Base-by-base conservation (phyloP, 768 basidiomycete species). In the Hydnomerulius pinastri region DNA sequence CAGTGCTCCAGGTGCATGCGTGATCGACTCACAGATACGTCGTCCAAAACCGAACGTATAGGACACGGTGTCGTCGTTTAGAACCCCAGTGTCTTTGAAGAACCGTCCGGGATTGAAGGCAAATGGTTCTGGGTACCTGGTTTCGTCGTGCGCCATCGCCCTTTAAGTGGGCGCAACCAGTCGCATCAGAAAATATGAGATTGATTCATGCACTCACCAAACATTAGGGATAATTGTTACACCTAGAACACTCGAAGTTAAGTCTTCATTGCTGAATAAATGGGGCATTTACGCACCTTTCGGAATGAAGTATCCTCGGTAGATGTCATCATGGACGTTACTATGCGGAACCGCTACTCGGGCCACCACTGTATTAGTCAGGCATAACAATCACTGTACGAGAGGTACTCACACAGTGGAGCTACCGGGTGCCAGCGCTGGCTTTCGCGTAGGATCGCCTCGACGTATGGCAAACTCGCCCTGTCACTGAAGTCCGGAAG, bases 1-100 rank as follows among this genome's bases (percentile, higher is more conserved):
- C 4, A 41, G 15, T 6, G 24, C 4, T n/a, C 21, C 13, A 9
- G 33, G 23, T 7, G 52, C 35, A 15, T 64, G 73, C 4, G 72
- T 61, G 18, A 20, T 20, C 6, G 21, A 69, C 66, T 4, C n/a
- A 33, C 52, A 51, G 39, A 43, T 24, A 17, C 52, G 52, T 15
- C 52, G 38, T 23, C 48, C 52, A 21, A 50, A 53, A 15, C 48
- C 49, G 24, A 50, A 51, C 15, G 28, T 2, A 24, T 50, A 53
- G 7, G 29, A 29, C 11, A 53, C 20, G 17, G 52, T 51, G 20
- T 53, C 52, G 13, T 44, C 27, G 11, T 43, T 50, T 11, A 51
- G 18, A 18, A 21, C 7, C 6, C 46, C 50, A n/a, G n/a, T n/a
- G n/a, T n/a, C n/a, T n/a, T n/a, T n/a, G n/a, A n/a, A n/a, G n/a